Base-by-base conservation (phyloP, 352 stramenopile genomes). In the Phytophthora pinifolia region DNA sequence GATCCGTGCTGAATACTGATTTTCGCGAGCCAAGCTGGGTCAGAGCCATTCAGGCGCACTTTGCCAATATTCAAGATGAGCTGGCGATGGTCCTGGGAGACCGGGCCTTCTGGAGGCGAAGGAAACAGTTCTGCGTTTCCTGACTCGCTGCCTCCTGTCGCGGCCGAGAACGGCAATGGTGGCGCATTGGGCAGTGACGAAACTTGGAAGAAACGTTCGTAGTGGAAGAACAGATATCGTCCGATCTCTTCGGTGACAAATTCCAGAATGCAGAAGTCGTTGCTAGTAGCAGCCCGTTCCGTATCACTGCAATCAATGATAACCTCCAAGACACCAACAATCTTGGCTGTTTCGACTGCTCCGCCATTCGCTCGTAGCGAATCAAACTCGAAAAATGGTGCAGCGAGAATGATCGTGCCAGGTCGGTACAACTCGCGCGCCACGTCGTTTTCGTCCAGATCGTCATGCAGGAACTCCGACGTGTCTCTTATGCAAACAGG, bases 221-320 rank as follows among this genome's bases (percentile, higher is more conserved):
- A 92, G 51, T 92, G 78, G 44, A 89, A 92, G 36, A 75, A 85
- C 25, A 92, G 53, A 44, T 92, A 90, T 15, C 80, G 71, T 2
- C 77, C 75, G 10, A 92, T 71, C 44, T 86, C 76, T 35, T 89
- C 64, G 0, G 78, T 76, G 1, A 78, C 73, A 25, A 88, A 56
- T 35, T 90, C 73, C 1, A 92, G 54, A 25, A 92, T 92, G 17
- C 65, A 81, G 39, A 69, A 64, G 46, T 92, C 83, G 38, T 89
- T 92, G 18, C 76, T 75, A 8, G 63, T 78, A 32, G 56, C 48
- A 46, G 48, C 48, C 14, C 15, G 44, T 9, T 57, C 54, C 1
- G 66, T 25, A 32, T 56, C 36, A n/a, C 37, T 58, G 0, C 53
- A 34, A 17, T 72, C 39, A 37, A 88, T 76, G 5, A 89, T 61